Base-by-base conservation (phyloP, 1,284 basidiomycete genomes). In the Ceratobasidium sp. region DNA sequence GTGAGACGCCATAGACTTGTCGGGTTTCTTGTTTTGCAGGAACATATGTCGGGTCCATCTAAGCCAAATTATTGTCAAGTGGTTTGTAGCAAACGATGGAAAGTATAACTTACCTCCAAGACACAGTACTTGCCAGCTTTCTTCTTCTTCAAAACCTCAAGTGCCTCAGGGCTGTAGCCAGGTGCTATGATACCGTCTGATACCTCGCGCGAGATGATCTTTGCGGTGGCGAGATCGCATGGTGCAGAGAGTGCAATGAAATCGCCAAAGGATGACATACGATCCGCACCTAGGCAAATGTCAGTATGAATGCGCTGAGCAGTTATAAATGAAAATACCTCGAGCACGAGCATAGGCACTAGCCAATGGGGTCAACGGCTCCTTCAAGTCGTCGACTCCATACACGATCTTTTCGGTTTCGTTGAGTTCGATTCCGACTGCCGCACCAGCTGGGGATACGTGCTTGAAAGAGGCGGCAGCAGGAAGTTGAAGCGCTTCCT, bases 381-480 rank as follows among this genome's bases (percentile, higher is more conserved):
- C 91, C 79, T 94, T 96, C 73, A 98, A 85, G 79, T 98, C 97
- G 70, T 98, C 96, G 1, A 98, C 97, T 16, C 96, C 97, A 79
- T 97, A 99, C 0, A 98, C 96, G 79, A 94, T 91, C 81, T 96
- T 95, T 83, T 98, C 96, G 0, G 87, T 87, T 30, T 94, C 91
- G 77, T 89, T 87, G 47, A 99, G 87, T 76, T 91, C 91, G 57
- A 96, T 80, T 54, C 96, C 96, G 35, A 98, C 93, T 47, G 97
- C 97, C 9, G 94, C 96, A 75, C 97, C 97, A 0, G 97, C 97
- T 13, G 97, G 97, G 23, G 96, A 98, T 74, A 99, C 98, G 82
- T 99, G 97, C 86, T 99, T 99, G 91, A 99, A 99, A 0, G 96
- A 98, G 2, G 97, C 96, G 18, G 97, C 97, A 28, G 98, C 98